Percentiles rank a stretch among this genome's conserved stretches.
Evolutionary conservation across 202 grass and related monocot genomes (phyloP).

Genomic region (Dendrocalamus latiflorus): DNA sequence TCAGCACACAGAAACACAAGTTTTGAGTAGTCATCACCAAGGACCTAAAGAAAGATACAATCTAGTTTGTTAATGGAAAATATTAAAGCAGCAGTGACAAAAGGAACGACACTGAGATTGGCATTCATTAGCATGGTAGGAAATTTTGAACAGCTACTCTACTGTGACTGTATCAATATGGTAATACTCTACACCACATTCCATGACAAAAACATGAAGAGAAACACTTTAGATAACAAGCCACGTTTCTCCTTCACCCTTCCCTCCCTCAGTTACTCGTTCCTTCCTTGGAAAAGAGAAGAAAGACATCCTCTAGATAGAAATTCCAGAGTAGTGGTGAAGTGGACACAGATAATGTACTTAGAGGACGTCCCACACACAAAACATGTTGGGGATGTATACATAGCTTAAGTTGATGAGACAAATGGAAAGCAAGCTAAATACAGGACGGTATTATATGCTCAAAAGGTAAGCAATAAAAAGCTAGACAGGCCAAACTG

Average conservation of each 20-base stretch:
- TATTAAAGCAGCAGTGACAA: not conserved
- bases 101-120: not conserved
- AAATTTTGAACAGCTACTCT: not conserved
- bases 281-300: not conserved
- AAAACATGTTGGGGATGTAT: not conserved
- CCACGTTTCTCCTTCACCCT: not conserved
- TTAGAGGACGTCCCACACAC: not conserved
- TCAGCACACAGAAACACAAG: slow-evolving; percentile 87
- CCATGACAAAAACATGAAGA: not conserved
- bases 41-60: slow-evolving; percentile 47
- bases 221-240: not conserved
- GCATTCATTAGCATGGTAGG: not conserved
- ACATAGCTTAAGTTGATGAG: not conserved
- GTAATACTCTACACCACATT: not conserved
- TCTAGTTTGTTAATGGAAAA: slow-evolving; percentile 16
- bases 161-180: not conserved
- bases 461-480: not conserved
- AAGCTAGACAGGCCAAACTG: not conserved
- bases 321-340: no score
- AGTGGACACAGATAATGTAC: no score
- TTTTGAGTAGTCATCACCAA: slow-evolving; percentile 89
- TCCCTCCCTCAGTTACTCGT: not conserved
- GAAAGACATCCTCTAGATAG: not conserved
- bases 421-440: not conserved
- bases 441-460: not conserved